Evolutionary conservation across 2,329 filamentous ascomycete species (phyloP).

Genomic region (Xylaria sp.): DNA sequence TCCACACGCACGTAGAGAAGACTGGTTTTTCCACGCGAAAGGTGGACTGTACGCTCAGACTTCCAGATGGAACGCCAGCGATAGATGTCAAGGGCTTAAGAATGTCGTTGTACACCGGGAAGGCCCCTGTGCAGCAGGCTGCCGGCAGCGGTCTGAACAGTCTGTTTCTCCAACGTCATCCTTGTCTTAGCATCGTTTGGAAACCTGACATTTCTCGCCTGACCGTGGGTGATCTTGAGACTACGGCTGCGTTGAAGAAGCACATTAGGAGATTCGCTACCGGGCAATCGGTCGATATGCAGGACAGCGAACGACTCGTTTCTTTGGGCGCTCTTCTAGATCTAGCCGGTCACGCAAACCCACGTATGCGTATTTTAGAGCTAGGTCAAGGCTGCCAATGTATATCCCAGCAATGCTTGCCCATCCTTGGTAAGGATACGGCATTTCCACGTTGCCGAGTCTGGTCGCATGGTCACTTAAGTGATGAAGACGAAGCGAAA

Average conservation of each 20-base stretch:
- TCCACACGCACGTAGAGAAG: neutral
- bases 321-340: conserved; percentile 13
- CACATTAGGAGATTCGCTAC: neutral
- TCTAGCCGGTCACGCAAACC: conserved; percentile 19
- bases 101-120: neutral
- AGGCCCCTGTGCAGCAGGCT: neutral
- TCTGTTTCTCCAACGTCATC: conserved; percentile 7
- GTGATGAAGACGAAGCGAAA: neutral
- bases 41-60: neutral
- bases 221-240: neutral
- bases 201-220: conserved; percentile 19
- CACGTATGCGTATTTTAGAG: conserved; percentile 19
- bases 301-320: neutral
- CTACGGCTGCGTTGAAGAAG: neutral
- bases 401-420: conserved; percentile 1
- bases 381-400: conserved; percentile 6
- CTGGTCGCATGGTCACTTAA: neutral
- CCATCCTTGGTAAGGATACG: conserved; percentile 7
- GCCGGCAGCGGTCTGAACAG: neutral
- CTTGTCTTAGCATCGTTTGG: conserved; percentile 12
- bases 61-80: neutral
- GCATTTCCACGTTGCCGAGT: conserved; percentile 10
- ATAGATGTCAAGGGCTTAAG: neutral
- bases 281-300: neutral
- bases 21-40: neutral